A percentile compares a stretch with the other conserved stretches of the same genome.
These are phyloP conservation scores for Plantago lanceolata DNA, from an alignment of 305 asterid species.

Conservation along the genomic window DNA sequence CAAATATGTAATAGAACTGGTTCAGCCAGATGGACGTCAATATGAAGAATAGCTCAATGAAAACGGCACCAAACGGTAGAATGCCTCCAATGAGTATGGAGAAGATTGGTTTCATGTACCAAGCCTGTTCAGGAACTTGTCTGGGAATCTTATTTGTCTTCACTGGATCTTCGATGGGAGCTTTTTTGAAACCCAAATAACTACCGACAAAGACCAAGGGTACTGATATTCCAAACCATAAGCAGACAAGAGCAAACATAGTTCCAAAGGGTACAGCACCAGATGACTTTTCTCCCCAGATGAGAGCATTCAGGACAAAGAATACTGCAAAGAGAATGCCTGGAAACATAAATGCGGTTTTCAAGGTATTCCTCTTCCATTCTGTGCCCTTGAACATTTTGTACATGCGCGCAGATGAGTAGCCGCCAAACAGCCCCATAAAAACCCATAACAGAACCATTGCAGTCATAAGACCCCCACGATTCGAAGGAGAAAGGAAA, in stretches of 20 bases:
- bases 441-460: conserved; percentile 94
- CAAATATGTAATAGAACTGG: conserved; percentile 92
- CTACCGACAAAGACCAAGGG: conserved; percentile 90
- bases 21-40: conserved; percentile 96
- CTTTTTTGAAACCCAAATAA: conserved; percentile 75
- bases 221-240: conserved; percentile 93
- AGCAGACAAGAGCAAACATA: conserved; percentile 85
- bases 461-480: conserved; percentile 97
- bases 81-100: conserved; percentile 85
- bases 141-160: conserved; percentile 86
- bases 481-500: conserved; percentile 87
- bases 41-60: conserved; percentile 90
- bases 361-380: conserved; percentile 81
- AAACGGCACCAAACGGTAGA: conserved; percentile 94
- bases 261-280: conserved; percentile 97
- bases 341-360: conserved; percentile 91
- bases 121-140: conserved; percentile 81
- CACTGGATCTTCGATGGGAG: conserved; percentile 79
- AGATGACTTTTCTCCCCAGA: conserved; percentile 92
- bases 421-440: conserved; percentile 89
- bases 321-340: conserved; percentile 75
- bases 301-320: conserved; percentile 77
- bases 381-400: conserved; percentile 82
- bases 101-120: conserved; percentile 88
- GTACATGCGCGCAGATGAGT: conserved; percentile 76